phyloP scores from a whole-genome alignment of 768 basidiomycete genomes.

The Roridomyces roridus region DNA sequence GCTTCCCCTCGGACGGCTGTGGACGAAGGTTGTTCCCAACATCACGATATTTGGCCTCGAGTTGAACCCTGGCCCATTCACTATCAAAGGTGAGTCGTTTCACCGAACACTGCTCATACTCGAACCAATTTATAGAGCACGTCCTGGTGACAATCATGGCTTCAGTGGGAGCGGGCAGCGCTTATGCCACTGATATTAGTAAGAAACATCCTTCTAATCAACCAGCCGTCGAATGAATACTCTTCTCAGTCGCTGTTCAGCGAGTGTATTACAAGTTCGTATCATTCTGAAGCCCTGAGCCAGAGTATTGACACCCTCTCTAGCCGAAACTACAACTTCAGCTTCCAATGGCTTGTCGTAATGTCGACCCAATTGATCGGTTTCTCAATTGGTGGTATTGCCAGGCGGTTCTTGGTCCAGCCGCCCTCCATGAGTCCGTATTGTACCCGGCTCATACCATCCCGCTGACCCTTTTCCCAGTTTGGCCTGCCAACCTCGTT shows the following conservation, averaged over 20 bases:
- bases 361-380: conserved; percentile 75
- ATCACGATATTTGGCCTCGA: conserved; percentile 62
- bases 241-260: conserved; percentile 54
- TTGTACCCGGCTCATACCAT: background rate
- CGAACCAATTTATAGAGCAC: conserved; percentile 54
- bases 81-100: conserved; percentile 50
- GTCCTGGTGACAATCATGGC: conserved; percentile 69
- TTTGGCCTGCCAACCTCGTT: conserved; percentile 77
- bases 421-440: conserved; percentile 55
- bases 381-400: conserved; percentile 78
- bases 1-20: conserved; percentile 69
- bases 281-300: background rate
- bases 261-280: conserved; percentile 60
- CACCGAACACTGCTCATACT: background rate
- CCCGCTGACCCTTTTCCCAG: conserved; percentile 44
- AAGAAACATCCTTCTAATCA: too few species aligned
- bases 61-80: conserved; percentile 79
- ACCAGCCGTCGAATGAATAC: background rate
- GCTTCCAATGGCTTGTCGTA: conserved; percentile 75
- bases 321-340: conserved; percentile 59
- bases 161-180: conserved; percentile 60
- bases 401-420: conserved; percentile 73
- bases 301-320: background rate
- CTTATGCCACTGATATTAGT: conserved; percentile 76
- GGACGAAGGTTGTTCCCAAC: conserved; percentile 59